phyloP scores from a whole-genome alignment of 306 rosid species.

The Boehmeria nivea region DNA sequence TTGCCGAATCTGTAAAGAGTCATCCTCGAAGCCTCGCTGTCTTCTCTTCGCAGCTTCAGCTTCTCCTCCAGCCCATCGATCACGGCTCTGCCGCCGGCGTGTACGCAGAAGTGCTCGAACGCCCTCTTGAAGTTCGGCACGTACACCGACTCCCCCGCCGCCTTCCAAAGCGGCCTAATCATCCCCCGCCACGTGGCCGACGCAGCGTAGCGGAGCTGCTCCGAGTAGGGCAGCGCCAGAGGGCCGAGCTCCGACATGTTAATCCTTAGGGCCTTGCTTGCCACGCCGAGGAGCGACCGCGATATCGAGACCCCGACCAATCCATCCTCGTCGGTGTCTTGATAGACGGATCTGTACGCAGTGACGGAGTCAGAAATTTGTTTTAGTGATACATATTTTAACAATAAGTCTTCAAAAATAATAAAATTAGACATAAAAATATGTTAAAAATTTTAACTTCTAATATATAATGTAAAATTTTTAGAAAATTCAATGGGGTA shows the following conservation, averaged over 20 bases:
- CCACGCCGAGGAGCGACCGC: constrained; percentile 2
- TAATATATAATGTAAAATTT: too few relatives aligned
- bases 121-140: constrained; percentile 72
- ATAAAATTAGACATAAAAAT: too few relatives aligned
- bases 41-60: constrained; percentile 42
- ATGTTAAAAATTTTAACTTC: too few relatives aligned
- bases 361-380: too few relatives aligned
- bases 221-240: constrained; percentile 61
- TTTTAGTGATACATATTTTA: too few relatives aligned
- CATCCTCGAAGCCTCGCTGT: constrained; percentile 82
- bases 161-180: constrained; percentile 19
- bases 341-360: constrained; percentile 37
- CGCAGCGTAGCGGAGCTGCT: constrained; percentile 39
- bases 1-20: constrained; percentile 69
- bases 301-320: constrained; percentile 64
- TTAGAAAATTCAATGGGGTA: too few relatives aligned
- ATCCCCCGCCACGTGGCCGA: not conserved
- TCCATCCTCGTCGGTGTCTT: constrained; percentile 54
- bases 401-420: too few relatives aligned
- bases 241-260: constrained; percentile 68
- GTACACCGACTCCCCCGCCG: constrained; percentile 8
- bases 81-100: constrained; percentile 73
- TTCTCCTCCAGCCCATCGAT: constrained; percentile 74
- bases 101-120: constrained; percentile 72
- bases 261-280: constrained; percentile 41